Percentiles rank a stretch among this genome's conserved stretches.
These are phyloP conservation scores for Mesembryanthemum crystallinum DNA, from an alignment of 148 eudicot genomes.

Conservation along the genomic window DNA sequence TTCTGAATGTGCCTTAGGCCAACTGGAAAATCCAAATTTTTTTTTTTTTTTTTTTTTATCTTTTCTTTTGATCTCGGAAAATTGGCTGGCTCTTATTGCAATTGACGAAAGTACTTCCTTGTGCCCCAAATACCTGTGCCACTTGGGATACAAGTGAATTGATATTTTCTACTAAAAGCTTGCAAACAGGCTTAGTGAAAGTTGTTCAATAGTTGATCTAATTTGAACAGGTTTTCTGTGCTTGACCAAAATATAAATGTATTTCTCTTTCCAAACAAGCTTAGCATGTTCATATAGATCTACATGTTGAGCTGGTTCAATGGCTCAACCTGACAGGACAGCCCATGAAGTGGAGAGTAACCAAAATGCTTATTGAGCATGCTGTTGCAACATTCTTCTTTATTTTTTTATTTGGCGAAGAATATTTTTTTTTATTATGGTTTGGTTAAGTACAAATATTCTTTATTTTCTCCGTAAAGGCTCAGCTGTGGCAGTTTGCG, in stretches of 20 bases:
- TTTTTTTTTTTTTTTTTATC: too few relatives aligned
- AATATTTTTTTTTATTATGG: neutral
- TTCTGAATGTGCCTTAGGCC: too few relatives aligned
- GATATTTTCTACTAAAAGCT: too few relatives aligned
- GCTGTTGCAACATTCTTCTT: neutral
- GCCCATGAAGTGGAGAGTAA: too few relatives aligned
- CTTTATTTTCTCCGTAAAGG: slow-evolving; percentile 38
- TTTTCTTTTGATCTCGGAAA: too few relatives aligned
- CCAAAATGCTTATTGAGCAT: neutral
- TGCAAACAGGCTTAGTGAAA: neutral
- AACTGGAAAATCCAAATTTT: too few relatives aligned
- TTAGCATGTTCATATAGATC: neutral
- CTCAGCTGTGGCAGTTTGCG: slow-evolving; percentile 95
- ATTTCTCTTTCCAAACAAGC: neutral
- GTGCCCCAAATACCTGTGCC: too few relatives aligned
- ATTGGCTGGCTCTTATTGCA: too few relatives aligned
- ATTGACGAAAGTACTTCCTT: too few relatives aligned
- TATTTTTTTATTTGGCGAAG: neutral
- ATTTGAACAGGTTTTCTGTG: neutral
- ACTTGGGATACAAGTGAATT: too few relatives aligned
- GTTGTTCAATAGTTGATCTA: neutral
- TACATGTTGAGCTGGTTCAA: too few relatives aligned
- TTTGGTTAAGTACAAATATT: neutral
- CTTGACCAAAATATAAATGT: neutral
- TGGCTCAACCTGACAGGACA: too few relatives aligned